These are phyloP conservation scores for Pelargonium fulgidum DNA, from an alignment of 441 rosid species.

Conservation along the genomic window DNA sequence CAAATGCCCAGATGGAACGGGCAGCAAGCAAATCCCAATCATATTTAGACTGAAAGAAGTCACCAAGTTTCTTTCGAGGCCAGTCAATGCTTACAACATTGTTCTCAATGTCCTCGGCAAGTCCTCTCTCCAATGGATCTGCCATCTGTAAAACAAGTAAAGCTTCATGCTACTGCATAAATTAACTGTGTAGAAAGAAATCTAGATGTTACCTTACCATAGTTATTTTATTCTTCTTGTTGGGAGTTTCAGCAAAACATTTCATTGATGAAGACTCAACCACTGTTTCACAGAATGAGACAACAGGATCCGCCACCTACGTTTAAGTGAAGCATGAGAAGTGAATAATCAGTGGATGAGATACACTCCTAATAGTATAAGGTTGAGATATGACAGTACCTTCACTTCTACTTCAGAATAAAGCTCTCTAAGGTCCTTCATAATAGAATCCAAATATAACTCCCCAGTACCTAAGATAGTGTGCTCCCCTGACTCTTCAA, in stretches of 20 bases:
- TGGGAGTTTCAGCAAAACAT: slow-evolving; percentile 96
- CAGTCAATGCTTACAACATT: slow-evolving; percentile 83
- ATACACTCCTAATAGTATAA: no score
- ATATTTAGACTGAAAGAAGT: slow-evolving; percentile 84
- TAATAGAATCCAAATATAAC: slow-evolving; percentile 86
- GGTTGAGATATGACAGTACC: slow-evolving; percentile 33
- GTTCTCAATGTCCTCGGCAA: slow-evolving; percentile 90
- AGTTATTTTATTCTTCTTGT: slow-evolving; percentile 92
- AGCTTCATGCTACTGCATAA: no score
- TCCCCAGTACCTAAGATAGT: slow-evolving; percentile 96
- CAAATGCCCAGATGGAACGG: slow-evolving; percentile 96
- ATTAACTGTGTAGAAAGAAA: background rate
- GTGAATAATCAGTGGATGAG: background rate
- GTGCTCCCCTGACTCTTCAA: slow-evolving; percentile 97
- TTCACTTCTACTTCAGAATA: slow-evolving; percentile 98
- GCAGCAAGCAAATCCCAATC: slow-evolving; percentile 99
- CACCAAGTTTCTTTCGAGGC: slow-evolving; percentile 78
- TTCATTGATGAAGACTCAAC: slow-evolving; percentile 96
- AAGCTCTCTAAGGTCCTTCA: slow-evolving; percentile 97
- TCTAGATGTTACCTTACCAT: slow-evolving; percentile 44
- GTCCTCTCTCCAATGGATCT: slow-evolving; percentile 92
- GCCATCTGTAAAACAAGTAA: slow-evolving; percentile 56
- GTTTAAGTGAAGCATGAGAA: slow-evolving; percentile 21
- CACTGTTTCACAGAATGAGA: slow-evolving; percentile 94
- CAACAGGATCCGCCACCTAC: slow-evolving; percentile 95